Evolutionary conservation across 164 flowering plant species (phyloP).

Genomic region (Paratinospora sagittata): DNA sequence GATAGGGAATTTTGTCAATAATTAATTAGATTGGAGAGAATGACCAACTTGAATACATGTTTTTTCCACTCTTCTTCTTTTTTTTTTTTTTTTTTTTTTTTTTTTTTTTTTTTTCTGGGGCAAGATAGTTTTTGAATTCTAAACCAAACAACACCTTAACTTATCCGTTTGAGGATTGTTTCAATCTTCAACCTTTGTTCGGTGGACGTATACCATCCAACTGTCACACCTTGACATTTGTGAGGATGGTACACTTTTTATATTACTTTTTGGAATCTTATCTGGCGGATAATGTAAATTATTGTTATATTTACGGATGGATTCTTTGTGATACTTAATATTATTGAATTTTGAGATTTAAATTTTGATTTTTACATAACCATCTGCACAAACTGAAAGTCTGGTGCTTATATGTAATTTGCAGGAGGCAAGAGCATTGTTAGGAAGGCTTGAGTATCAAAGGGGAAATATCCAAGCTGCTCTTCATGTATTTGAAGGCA

Average conservation of each 20-base stretch:
- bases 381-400: neutral
- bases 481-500: slow-evolving; percentile 89
- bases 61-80: neutral
- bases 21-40: neutral
- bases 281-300: neutral
- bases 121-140: neutral
- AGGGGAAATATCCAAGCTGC: slow-evolving; percentile 86
- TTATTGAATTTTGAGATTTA: neutral
- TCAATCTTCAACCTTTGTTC: neutral
- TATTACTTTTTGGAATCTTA: neutral
- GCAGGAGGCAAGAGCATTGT: slow-evolving; percentile 90
- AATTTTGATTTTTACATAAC: neutral
- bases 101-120: no score
- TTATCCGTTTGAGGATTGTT: neutral
- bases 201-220: neutral
- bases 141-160: neutral
- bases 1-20: neutral
- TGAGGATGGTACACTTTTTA: no score
- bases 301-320: neutral
- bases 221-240: neutral
- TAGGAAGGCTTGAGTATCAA: slow-evolving; percentile 88
- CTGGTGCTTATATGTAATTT: slow-evolving; percentile 8
- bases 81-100: neutral
- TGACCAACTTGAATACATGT: neutral
- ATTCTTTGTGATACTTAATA: neutral